Conservation (phyloP, 805 yeast genomes). For the Saccharomycopsis selenospora region DNA sequence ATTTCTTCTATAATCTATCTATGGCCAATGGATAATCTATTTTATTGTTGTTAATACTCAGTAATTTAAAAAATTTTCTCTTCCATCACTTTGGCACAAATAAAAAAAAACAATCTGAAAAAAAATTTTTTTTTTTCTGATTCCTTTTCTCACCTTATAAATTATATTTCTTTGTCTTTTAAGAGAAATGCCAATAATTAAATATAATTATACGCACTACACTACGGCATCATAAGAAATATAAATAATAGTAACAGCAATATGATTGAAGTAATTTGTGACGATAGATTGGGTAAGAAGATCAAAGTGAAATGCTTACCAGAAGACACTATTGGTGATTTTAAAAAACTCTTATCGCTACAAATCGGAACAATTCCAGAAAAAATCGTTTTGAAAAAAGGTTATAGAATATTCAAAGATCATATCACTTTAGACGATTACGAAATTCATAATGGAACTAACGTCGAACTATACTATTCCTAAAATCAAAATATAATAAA, state of each 20-base stretch:
- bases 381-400: conserved; percentile 67
- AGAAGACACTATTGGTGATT: conserved; percentile 82
- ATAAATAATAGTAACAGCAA: no score
- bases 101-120: background rate
- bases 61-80: no score
- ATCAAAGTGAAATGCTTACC: conserved; percentile 82
- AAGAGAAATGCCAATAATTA: no score
- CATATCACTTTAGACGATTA: conserved; percentile 92
- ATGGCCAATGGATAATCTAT: no score
- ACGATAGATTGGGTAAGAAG: conserved; percentile 81
- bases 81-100: no score
- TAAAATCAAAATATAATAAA: no score
- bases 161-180: background rate
- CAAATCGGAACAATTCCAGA: conserved; percentile 74
- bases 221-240: no score
- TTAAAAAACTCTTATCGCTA: conserved; percentile 72
- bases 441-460: conserved; percentile 85
- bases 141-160: background rate
- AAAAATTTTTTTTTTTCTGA: background rate
- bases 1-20: no score
- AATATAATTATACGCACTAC: no score
- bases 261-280: conserved; percentile 70
- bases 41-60: no score
- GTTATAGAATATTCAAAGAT: conserved; percentile 76
- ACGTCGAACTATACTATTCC: conserved; percentile 74